These are phyloP conservation scores for Diaporthe eres DNA, from an alignment of 2,329 filamentous ascomycete genomes.

Conservation along the genomic window DNA sequence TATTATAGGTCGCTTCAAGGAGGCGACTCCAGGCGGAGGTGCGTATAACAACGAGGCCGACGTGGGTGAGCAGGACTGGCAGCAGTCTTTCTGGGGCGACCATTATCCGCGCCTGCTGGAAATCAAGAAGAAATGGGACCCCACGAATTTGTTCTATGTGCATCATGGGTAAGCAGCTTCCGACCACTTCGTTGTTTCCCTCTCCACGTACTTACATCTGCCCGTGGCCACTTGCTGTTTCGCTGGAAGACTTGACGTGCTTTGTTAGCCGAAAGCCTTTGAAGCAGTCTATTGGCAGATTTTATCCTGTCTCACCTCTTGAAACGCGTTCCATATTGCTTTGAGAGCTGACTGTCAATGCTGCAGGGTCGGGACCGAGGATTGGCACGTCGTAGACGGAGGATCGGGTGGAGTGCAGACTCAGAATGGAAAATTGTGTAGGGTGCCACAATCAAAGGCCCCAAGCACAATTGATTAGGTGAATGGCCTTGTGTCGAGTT, in stretches of 20 bases:
- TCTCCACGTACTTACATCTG: background rate
- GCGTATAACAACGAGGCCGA: slow-evolving; percentile 56
- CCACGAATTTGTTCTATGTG: slow-evolving; percentile 54
- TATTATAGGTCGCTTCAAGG: slow-evolving; percentile 45
- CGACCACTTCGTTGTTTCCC: background rate
- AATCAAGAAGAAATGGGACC: slow-evolving; percentile 58
- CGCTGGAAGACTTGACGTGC: background rate
- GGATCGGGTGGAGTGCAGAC: slow-evolving; percentile 30
- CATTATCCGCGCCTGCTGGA: slow-evolving; percentile 48
- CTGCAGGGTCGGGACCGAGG: slow-evolving; percentile 34
- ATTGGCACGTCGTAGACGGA: slow-evolving; percentile 24
- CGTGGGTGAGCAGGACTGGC: slow-evolving; percentile 49
- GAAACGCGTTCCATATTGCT: background rate
- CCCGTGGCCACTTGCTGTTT: background rate
- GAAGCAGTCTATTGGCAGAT: background rate
- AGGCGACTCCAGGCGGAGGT: slow-evolving; percentile 48
- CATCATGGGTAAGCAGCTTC: slow-evolving; percentile 13
- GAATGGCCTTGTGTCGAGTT: background rate
- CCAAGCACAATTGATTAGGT: background rate
- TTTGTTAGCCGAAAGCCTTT: background rate
- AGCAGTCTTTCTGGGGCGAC: slow-evolving; percentile 50
- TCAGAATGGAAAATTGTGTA: slow-evolving; percentile 37
- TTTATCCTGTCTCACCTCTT: background rate
- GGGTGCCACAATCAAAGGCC: background rate
- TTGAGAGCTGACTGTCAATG: background rate